Base-by-base conservation (phyloP, 345 rosid species). In the Eucalyptus erythrocorys region DNA sequence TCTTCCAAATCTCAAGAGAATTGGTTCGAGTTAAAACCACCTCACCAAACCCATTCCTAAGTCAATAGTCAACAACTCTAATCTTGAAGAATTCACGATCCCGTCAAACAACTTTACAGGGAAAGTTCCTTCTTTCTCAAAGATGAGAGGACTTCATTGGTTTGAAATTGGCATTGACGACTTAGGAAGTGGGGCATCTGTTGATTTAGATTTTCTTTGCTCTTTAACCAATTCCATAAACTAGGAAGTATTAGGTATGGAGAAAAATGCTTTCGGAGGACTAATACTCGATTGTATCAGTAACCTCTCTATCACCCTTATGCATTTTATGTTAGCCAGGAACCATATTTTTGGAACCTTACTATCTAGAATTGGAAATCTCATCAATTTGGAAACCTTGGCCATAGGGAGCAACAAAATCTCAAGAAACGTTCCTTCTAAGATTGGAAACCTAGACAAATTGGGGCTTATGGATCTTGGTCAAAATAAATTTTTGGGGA, bases 311-410 rank as follows among this genome's bases (percentile, higher is more conserved):
- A 57, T 26, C 66, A 57, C 66, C 7, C 66, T 11, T 57, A 10
- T 0, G 7, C 4, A 1, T 5, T 57, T 26, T 57, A 0, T 1
- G 1, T 57, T 57, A 11, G 3, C 1, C 0, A 2, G 3, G 16
- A 64, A 30, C 2, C 5, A 7, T 30, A n/a, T 64, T 64, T 64
- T 4, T 61, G 37, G 37, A 3, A 13, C 71, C 9, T n/a, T 64
- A n/a, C 71, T 19, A 13, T 7, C 2, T 30, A 10, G 37, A 64
- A 64, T 64, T 4, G 37, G 19, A 64, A 64, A 64, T 64, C 37
- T 64, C 37, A 64, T 64, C 37, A 3, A 64, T 64, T 64, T 64
- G 37, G 37, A 64, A 4, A 3, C 1, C 4, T 0, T 64, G 2
- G 5, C 1, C 15, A 64, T n/a, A 34, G 3, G 37, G 37, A 0